Evolutionary conservation across 225 moss, liverwort and hornwort species (phyloP).

Genomic region (Bryum argenteum): DNA sequence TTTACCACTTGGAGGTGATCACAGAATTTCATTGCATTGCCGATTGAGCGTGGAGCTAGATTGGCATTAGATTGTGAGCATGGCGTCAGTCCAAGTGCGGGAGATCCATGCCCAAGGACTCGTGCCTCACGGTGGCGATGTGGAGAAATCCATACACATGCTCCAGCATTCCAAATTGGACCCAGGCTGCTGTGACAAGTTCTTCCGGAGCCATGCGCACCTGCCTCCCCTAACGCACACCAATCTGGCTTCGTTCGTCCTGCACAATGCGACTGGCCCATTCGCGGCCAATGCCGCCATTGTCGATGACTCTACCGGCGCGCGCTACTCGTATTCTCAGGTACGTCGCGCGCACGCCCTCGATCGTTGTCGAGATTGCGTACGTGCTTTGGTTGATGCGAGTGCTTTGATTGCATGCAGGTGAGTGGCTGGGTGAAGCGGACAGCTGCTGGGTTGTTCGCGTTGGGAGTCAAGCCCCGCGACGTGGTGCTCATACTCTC

Average conservation of each 20-base stretch:
- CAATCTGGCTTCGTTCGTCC: constrained; percentile 46
- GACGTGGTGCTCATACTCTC: constrained; percentile 54
- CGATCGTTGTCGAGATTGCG: not conserved
- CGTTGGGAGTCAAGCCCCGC: constrained; percentile 36
- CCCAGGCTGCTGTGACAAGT: not conserved
- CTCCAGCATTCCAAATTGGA: not conserved
- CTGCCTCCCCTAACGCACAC: constrained; percentile 21
- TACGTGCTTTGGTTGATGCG: not conserved
- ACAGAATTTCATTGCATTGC: too few relatives aligned
- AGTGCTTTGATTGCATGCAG: constrained; percentile 25
- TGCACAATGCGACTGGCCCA: constrained; percentile 30
- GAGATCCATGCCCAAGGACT: not conserved
- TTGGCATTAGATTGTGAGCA: too few relatives aligned
- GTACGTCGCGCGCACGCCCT: constrained; percentile 6
- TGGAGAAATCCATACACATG: constrained; percentile 22
- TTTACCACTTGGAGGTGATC: too few relatives aligned
- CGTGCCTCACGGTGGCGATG: not conserved
- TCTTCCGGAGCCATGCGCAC: constrained; percentile 26
- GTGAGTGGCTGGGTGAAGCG: constrained; percentile 43
- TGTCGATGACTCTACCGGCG: constrained; percentile 39
- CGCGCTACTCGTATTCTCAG: constrained; percentile 39
- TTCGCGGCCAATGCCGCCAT: constrained; percentile 42
- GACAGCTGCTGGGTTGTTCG: constrained; percentile 35
- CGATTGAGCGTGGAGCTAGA: too few relatives aligned
- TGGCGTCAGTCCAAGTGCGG: not conserved